Conservation (phyloP, 495 filamentous ascomycete genomes). For the Ramalina intermedia region DNA sequence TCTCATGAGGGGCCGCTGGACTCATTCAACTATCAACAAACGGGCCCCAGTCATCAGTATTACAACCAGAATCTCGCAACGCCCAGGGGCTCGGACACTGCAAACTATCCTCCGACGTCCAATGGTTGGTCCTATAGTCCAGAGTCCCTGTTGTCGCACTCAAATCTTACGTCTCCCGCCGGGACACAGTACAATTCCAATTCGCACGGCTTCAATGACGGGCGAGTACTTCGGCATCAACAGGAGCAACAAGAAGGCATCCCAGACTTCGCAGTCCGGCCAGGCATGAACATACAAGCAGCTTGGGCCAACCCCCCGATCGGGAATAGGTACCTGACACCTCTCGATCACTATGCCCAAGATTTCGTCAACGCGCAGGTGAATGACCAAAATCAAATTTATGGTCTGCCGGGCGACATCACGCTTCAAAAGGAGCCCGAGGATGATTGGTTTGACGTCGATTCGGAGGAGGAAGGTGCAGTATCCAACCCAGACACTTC, state of each 20-base stretch:
- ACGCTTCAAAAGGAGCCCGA: conserved; percentile 31
- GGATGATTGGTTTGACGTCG: conserved; percentile 47
- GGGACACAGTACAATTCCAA: not conserved
- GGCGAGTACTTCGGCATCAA: not conserved
- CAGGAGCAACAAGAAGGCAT: not conserved
- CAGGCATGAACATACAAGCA: not conserved
- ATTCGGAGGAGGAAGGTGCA: conserved; percentile 53
- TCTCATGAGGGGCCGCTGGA: too few relatives aligned
- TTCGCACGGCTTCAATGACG: not conserved
- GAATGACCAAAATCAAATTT: conserved; percentile 2
- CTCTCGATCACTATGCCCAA: conserved; percentile 1
- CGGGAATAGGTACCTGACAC: not conserved
- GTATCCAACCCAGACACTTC: conserved; percentile 10
- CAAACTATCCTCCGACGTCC: not conserved
- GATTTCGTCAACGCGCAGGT: conserved; percentile 4
- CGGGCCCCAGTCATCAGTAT: too few relatives aligned
- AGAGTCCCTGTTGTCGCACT: not conserved
- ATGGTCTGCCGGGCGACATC: conserved; percentile 2
- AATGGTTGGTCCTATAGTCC: conserved; percentile 1
- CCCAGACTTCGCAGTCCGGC: not conserved
- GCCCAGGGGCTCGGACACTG: not conserved
- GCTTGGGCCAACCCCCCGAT: not conserved
- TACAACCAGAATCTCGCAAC: too few relatives aligned
- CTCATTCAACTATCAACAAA: too few relatives aligned
- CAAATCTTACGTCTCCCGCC: not conserved